Evolutionary conservation across 2,329 filamentous ascomycete species (phyloP), one percentile per base, ranked within the genome.

Genomic region (Talaromyces islandicus): DNA sequence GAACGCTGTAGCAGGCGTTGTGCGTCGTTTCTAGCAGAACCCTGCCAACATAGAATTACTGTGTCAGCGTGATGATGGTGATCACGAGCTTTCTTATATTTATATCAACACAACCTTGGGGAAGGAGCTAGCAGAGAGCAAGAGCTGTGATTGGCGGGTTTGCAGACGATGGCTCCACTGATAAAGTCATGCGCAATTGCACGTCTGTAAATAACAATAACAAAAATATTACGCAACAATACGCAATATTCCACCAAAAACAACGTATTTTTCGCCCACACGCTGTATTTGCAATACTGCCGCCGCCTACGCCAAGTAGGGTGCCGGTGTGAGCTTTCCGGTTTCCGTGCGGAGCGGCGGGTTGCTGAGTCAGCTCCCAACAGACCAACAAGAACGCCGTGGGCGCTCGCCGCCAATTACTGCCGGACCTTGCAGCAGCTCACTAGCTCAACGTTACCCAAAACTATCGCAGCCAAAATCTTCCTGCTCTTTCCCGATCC

Each of bases 351-450:
- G 30, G 30, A 32, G 30, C 30, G 56, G 25, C 19, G 32, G 29
- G 35, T 21, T 53, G 66, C 69, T 73, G 67, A 74, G 64, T 73
- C 71, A 73, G 48, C 62, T 66, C 71, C 70, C 72, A 74, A 74
- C 72, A 72, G 67, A 52, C 70, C 72, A 74, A 74, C 72, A 72
- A 67, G 27, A 52, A 27, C 24, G 48, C 24, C 24, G 25, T 12
- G 17, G 10, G 24, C 12, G 7, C 24, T 52, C 48, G 48, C 48
- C 24, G 48, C 27, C 24, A 27, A 29, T 29, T 25, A 52, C 48
- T 25, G 48, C 48, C 48, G 25, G 48, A 29, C 48, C 14, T 29
- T 27, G 48, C 24, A 27, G 24, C 12, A 19, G 19, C 48, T 27
- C 14, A 52, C 27, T 52, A 52, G 27, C 12, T 52, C 48, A 52